A percentile compares a stretch with the other conserved stretches of the same genome.
These are phyloP conservation scores for Lanmaoa pseudosensibilis DNA, from an alignment of 768 basidiomycete genomes.

Conservation along the genomic window DNA sequence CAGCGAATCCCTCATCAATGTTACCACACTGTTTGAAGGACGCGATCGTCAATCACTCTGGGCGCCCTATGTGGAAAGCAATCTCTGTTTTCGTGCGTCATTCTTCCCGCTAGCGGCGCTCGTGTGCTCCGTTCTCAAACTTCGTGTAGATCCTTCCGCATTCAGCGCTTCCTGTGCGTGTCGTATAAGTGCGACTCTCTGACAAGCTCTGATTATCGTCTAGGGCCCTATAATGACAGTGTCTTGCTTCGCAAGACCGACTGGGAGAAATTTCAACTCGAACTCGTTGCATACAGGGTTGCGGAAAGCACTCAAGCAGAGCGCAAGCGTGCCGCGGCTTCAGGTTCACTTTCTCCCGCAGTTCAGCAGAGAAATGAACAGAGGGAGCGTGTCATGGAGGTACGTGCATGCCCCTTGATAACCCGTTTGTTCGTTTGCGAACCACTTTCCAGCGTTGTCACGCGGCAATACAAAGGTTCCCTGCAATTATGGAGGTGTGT, in stretches of 20 bases:
- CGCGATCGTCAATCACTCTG: slow-evolving; percentile 4
- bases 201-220: background rate
- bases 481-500: slow-evolving; percentile 23
- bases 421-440: background rate
- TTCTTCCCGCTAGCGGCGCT: background rate
- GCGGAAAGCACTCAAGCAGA: background rate
- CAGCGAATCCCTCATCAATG: slow-evolving; percentile 17
- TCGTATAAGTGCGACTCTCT: background rate
- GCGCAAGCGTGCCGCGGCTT: background rate
- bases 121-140: background rate
- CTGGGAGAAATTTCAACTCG: slow-evolving; percentile 5
- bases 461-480: background rate
- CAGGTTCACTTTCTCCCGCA: background rate
- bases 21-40: background rate
- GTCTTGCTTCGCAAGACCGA: slow-evolving; percentile 23
- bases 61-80: slow-evolving; percentile 26
- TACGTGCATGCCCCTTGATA: background rate
- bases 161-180: slow-evolving; percentile 12
- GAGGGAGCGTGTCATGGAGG: background rate
- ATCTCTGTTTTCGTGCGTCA: slow-evolving; percentile 22
- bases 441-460: slow-evolving; percentile 6
- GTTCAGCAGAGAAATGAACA: background rate
- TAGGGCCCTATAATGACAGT: slow-evolving; percentile 20
- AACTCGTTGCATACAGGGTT: slow-evolving; percentile 1
- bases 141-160: slow-evolving; percentile 1